Evolutionary conservation across 2,329 filamentous ascomycete genomes (phyloP), one percentile per base, ranked within the genome.

Genomic region (Fusarium acutatum): DNA sequence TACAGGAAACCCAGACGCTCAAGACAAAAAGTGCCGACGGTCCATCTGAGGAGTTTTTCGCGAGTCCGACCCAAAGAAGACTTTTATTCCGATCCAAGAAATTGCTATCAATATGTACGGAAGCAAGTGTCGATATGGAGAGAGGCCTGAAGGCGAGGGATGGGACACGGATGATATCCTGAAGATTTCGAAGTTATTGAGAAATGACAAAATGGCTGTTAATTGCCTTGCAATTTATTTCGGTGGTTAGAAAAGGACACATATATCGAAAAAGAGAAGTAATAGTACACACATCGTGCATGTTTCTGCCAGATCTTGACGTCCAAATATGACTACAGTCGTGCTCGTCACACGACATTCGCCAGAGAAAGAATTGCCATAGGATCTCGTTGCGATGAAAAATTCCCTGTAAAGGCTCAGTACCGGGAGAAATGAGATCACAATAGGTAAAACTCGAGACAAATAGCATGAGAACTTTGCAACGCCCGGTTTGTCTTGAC

Each of bases 301-400:
- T 74, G 30, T 35, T 35, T 47, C 60, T 74, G 71, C 63, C 37
- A 62, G 67, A 74, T 74, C 60, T 71, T 34, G 43, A 41, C 41
- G 30, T 57, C 54, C 15, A 64, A 63, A 26, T 20, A 26, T 20
- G 26, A 37, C 26, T 44, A 35, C 24, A 68, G 53, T 46, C 40
- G 49, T 49, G 49, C 26, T 41, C 4, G 56, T 71, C 38, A 35
- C 70, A 71, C 71, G 18, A 30, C 50, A 30, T 63, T 24, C 26
- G 44, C 22, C 40, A 52, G 30, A 20, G 61, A 57, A 26, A 30
- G 38, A 41, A 49, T 22, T 12, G 37, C 50, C 43, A 52, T 40
- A 35, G 43, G 46, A 58, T 38, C 26, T 38, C 22, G 12, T 49
- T 14, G 15, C 26, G 58, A 24, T 47, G 26, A 20, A 37, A 15